Base-by-base conservation (phyloP, 2,329 filamentous ascomycete species). In the Pseudocercospora fuligena region DNA sequence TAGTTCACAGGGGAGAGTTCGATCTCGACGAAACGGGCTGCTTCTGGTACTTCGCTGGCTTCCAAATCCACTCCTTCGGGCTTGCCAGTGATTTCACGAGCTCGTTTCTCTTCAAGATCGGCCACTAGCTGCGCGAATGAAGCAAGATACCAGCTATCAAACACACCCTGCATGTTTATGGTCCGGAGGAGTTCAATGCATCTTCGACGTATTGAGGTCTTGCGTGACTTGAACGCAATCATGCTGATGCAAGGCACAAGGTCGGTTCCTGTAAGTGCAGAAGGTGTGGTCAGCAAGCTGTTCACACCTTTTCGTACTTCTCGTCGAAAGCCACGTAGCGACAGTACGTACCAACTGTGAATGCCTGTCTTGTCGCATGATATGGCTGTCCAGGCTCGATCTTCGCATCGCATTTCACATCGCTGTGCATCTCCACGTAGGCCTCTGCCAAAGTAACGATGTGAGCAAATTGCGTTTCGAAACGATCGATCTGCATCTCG, bases 141-240 rank as follows among this genome's bases (percentile, higher is more conserved):
- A 5, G 63, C 68, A 23, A 70, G 61, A 47, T 67, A 70, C 33
- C 64, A 62, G 31, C 56, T 63, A n/a, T 70, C 68, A 53, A 70
- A 70, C 5, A 70, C 63, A n/a, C 68, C 68, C 16, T 65, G 63
- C 21, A 70, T 53, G 27, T 70, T 67, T 31, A 70, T 67, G 49
- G 53, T 61, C 27, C 58, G 63, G 5, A 70, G 40, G 1, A 70
- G 58, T 19, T 25, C 11, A 12, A 70, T 36, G 61, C 65, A 63
- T 31, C 65, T 43, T 16, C 65, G 60, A 8, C 68, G 61, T 19
- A 67, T 60, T 9, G 56, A 58, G 21, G 40, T 64, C 14, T 47
- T 64, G 5, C 68, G 62, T 29, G 68, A 60, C 29, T 67, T 67
- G 63, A 67, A 67, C 23, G 65, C 63, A 19, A 70, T 70, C 65